Percentiles rank a stretch among this genome's conserved stretches.
phyloP scores from a whole-genome alignment of 2,329 filamentous ascomycete species.

The Microsporum canis region DNA sequence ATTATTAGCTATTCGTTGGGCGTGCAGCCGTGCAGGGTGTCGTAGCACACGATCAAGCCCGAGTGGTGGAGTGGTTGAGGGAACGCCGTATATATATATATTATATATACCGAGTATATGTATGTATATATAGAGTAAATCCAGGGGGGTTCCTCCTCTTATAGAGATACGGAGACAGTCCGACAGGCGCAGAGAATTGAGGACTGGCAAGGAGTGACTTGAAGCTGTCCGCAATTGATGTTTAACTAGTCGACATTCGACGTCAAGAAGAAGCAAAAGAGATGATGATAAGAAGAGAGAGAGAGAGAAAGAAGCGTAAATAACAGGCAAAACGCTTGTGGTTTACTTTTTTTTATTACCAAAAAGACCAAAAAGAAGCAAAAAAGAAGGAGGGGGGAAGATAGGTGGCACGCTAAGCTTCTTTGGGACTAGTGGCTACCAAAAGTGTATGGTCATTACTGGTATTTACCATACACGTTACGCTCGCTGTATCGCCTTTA shows the following conservation, averaged over 20 bases:
- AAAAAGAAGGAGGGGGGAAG: background rate
- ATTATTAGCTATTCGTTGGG: constrained; percentile 1
- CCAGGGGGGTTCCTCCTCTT: background rate
- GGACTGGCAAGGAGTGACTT: background rate
- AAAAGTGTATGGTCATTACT: background rate
- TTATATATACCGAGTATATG: background rate
- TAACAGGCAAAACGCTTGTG: no score
- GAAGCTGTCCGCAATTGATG: background rate
- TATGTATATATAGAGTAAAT: background rate
- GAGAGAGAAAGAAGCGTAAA: no score
- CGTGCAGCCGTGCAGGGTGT: constrained; percentile 1
- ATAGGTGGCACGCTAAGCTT: background rate
- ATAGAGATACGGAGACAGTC: background rate
- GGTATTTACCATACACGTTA: background rate
- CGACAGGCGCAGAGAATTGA: background rate
- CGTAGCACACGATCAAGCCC: constrained; percentile 1
- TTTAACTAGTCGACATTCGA: background rate
- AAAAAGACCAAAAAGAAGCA: no score
- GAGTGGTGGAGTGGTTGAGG: background rate
- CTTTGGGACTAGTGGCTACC: background rate
- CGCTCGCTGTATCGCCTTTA: background rate
- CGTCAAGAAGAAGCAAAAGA: background rate
- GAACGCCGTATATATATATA: background rate
- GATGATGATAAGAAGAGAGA: no score
- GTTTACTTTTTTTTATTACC: no score